These are phyloP conservation scores for Pseudoturritis turrita DNA, from an alignment of 345 rosid species.

Conservation along the genomic window DNA sequence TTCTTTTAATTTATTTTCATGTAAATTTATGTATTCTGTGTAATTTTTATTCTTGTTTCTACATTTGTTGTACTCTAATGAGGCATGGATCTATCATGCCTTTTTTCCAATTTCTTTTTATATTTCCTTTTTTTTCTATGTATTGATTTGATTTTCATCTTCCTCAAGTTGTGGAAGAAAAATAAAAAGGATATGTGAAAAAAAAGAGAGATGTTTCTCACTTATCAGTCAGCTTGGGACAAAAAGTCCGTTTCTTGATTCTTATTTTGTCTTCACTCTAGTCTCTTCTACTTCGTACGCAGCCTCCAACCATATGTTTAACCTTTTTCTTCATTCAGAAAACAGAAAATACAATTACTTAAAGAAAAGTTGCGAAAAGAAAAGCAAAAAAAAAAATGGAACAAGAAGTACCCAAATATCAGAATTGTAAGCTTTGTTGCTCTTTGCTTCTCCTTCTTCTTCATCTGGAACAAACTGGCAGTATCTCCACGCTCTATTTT, in stretches of 20 bases:
- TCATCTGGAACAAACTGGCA: conserved; percentile 18
- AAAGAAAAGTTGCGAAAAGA: neutral
- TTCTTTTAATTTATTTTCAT: conserved; percentile 13
- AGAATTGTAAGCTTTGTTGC: conserved; percentile 6
- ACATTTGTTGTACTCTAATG: conserved; percentile 20
- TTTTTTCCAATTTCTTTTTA: neutral
- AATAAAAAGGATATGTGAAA: conserved; percentile 1
- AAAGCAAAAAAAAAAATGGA: neutral
- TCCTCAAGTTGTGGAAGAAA: conserved; percentile 15
- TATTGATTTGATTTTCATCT: conserved; percentile 17
- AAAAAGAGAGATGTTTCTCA: neutral
- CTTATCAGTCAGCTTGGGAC: neutral
- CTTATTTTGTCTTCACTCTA: neutral
- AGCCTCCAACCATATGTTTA: conserved; percentile 23
- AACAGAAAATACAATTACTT: neutral
- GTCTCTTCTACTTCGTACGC: conserved; percentile 20
- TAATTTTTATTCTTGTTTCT: conserved; percentile 23
- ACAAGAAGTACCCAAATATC: conserved; percentile 19
- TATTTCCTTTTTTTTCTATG: neutral
- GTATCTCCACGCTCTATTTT: conserved; percentile 16
- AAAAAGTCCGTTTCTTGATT: neutral
- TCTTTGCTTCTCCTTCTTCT: conserved; percentile 22
- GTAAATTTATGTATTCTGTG: conserved; percentile 31
- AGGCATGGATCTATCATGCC: conserved; percentile 13
- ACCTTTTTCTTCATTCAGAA: conserved; percentile 22